Percentiles rank a stretch among this genome's conserved stretches.
These are phyloP conservation scores for Ricinus communis DNA, from an alignment of 345 rosid genomes.

Conservation along the genomic window DNA sequence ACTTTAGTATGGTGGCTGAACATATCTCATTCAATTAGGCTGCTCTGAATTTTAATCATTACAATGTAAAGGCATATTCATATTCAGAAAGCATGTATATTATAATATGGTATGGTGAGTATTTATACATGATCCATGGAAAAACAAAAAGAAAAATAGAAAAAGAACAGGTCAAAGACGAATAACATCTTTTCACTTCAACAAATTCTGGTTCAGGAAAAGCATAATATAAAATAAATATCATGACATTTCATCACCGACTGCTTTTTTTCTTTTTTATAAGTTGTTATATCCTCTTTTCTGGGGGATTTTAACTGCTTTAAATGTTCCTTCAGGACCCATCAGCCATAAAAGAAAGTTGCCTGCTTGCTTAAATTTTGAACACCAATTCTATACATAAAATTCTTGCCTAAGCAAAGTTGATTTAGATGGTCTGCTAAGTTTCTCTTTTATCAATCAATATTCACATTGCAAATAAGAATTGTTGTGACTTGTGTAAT, in stretches of 20 bases:
- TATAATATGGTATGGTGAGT: too few species aligned
- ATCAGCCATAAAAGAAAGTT: not conserved
- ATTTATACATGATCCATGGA: not conserved
- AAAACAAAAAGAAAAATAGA: not conserved
- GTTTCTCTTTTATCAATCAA: too few species aligned
- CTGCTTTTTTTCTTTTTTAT: not conserved
- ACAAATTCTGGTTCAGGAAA: constrained; percentile 19
- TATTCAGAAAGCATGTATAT: not conserved
- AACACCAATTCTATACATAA: not conserved
- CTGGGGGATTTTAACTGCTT: not conserved
- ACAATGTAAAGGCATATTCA: constrained; percentile 7
- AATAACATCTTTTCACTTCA: constrained; percentile 25
- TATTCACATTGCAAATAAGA: too few species aligned
- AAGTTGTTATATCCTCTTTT: not conserved
- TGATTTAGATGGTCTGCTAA: too few species aligned
- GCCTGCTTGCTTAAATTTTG: not conserved
- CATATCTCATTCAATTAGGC: not conserved
- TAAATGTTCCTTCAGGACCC: not conserved
- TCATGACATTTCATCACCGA: constrained; percentile 5
- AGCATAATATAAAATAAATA: not conserved
- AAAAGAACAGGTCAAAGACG: not conserved
- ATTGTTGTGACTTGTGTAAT: too few species aligned
- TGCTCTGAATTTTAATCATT: not conserved
- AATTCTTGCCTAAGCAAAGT: too few species aligned
- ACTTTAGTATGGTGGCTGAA: not conserved